Conservation (phyloP, 768 basidiomycete species). For the Phlebiopsis flavidoalba region DNA sequence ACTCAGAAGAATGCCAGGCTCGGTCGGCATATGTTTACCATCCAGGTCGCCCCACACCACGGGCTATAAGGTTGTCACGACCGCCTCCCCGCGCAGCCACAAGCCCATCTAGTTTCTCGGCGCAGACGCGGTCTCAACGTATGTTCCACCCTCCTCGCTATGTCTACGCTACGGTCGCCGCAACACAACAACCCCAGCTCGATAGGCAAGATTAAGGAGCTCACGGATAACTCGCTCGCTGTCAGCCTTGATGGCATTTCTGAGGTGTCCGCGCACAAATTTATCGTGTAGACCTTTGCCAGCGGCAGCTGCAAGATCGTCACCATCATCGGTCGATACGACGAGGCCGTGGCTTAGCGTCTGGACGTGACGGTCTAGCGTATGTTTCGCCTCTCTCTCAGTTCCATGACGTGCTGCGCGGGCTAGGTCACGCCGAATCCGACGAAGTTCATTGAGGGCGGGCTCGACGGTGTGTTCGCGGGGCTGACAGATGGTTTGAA, state of each 20-base stretch:
- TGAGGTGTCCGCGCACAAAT: conserved; percentile 1
- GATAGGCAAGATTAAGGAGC: conserved; percentile 20
- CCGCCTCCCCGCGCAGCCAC: conserved; percentile 30
- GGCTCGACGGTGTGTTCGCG: conserved; percentile 21
- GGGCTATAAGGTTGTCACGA: conserved; percentile 29
- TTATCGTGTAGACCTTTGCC: conserved; percentile 6
- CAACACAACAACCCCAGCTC: conserved; percentile 21
- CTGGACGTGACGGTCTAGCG: background rate
- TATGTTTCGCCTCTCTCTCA: too few relatives aligned
- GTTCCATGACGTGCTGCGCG: too few relatives aligned
- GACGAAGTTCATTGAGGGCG: conserved; percentile 20
- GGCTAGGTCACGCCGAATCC: conserved; percentile 23
- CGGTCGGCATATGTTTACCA: conserved; percentile 30
- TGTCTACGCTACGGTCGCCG: background rate
- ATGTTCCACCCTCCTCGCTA: conserved; percentile 12
- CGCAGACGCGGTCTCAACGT: conserved; percentile 29
- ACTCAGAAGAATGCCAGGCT: background rate
- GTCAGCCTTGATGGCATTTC: conserved; percentile 18
- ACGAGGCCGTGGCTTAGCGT: background rate
- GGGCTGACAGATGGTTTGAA: too few relatives aligned
- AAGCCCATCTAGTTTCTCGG: conserved; percentile 32
- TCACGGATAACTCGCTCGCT: conserved; percentile 13
- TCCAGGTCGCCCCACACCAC: conserved; percentile 27
- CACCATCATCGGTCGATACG: conserved; percentile 1
- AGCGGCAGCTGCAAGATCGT: conserved; percentile 4